Percentiles rank a stretch among this genome's conserved stretches.
phyloP scores from a whole-genome alignment of 306 rosid genomes.

The Inga leiocalycina region DNA sequence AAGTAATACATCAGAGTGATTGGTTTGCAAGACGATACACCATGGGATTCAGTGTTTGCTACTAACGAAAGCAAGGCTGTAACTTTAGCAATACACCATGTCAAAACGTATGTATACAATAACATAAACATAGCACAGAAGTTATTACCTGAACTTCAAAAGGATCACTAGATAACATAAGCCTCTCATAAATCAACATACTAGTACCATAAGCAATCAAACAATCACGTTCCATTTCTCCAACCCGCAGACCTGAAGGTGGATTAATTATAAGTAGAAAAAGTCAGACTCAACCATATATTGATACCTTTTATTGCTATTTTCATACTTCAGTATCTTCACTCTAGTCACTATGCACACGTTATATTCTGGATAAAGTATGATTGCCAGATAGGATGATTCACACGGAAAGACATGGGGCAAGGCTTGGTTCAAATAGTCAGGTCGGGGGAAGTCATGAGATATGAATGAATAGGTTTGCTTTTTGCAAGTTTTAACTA shows the following conservation, averaged over 20 bases:
- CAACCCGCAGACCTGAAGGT: slow-evolving; percentile 81
- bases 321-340: not conserved
- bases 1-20: not conserved
- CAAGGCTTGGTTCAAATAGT: not conserved
- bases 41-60: not conserved
- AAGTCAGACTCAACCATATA: slow-evolving; percentile 14
- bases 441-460: not conserved
- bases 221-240: slow-evolving; percentile 99
- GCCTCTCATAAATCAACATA: slow-evolving; percentile 86
- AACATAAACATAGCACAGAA: not conserved
- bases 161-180: slow-evolving; percentile 93
- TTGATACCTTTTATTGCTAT: too few species aligned
- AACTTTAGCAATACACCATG: not conserved
- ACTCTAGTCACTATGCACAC: not conserved
- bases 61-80: not conserved
- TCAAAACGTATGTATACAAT: not conserved
- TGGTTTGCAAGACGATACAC: not conserved
- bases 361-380: not conserved
- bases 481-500: not conserved
- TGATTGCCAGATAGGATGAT: not conserved
- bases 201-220: slow-evolving; percentile 98
- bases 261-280: slow-evolving; percentile 14
- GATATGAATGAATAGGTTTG: not conserved
- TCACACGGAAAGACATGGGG: not conserved
- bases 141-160: slow-evolving; percentile 83